Base-by-base conservation (phyloP, 2,329 filamentous ascomycete genomes). In the Lizonia empirigonia region DNA sequence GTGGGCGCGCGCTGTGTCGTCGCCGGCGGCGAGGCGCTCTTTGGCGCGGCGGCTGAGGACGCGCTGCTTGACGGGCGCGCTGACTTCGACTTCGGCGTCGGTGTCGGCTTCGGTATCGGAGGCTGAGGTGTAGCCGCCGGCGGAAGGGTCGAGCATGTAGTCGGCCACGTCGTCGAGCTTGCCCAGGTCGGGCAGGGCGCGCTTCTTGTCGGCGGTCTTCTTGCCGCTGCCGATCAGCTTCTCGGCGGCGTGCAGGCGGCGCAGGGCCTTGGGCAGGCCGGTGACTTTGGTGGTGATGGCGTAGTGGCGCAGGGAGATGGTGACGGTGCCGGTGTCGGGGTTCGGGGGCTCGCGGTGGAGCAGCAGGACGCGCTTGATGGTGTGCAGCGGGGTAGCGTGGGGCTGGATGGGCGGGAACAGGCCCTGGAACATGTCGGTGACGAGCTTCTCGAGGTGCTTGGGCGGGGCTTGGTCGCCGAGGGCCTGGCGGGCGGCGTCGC, bases 341-440 rank as follows among this genome's bases (percentile, higher is more conserved):
- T 56, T 55, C 2, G 69, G 67, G 5, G 78, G 73, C 70, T 96
- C 91, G 55, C 94, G 87, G 74, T 97, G 96, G 50, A 99, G 77
- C 16, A 99, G 83, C 48, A 99, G 83, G 0, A 97, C 90, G 68
- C 94, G 85, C 59, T 89, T 89, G 70, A 99, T 97, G n/a, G 91
- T 91, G 64, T 90, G 88, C 27, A 99, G 82, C 1, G 94, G 91
- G 2, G 91, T 96, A 23, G 85, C 84, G 74, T 96, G 91, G 0
- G 94, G 94, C 64, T 94, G 94, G 73, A 99, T 97, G 1, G 92
- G 90, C 4, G 94, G 93, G 68, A 99, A 97, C 27, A 99, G 84
- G 7, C 91, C 96, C 74, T 97, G 93, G 76, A 97, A 99, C 67
- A 97, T 86, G 36, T 91, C 95, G 2, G 92, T 97, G 2, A 91